Evolutionary conservation across 2,329 filamentous ascomycete genomes (phyloP).

Genomic region (Alternaria sp.): DNA sequence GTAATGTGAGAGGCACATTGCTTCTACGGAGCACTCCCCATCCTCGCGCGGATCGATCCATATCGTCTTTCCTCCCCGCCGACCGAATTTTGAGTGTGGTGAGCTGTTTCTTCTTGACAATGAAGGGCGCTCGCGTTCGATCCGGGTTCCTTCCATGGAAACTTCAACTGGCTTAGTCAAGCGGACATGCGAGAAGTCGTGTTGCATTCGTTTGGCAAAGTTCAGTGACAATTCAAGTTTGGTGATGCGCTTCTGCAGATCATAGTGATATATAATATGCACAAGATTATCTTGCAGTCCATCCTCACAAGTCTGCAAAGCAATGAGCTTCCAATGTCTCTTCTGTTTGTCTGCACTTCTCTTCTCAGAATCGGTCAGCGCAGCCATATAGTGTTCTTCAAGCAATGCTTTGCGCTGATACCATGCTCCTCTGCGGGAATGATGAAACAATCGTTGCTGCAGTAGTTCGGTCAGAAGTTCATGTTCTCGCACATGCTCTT

Average conservation of each 20-base stretch:
- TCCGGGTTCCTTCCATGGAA: slow-evolving; percentile 77
- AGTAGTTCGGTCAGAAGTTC: slow-evolving; percentile 78
- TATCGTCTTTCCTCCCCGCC: slow-evolving; percentile 74
- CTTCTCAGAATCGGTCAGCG: slow-evolving; percentile 30
- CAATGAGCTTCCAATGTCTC: slow-evolving; percentile 82
- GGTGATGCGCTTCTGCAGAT: slow-evolving; percentile 89
- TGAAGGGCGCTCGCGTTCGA: slow-evolving; percentile 67
- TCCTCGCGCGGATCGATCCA: slow-evolving; percentile 84
- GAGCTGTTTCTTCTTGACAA: slow-evolving; percentile 42
- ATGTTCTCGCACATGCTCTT: slow-evolving; percentile 81
- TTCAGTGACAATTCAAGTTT: slow-evolving; percentile 89
- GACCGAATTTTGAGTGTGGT: slow-evolving; percentile 45
- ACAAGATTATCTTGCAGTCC: slow-evolving; percentile 89
- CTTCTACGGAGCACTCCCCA: slow-evolving; percentile 86
- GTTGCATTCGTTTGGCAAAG: slow-evolving; percentile 84
- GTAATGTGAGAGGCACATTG: slow-evolving; percentile 92
- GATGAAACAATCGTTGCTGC: slow-evolving; percentile 82
- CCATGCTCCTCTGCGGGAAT: slow-evolving; percentile 86
- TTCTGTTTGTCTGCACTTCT: slow-evolving; percentile 69
- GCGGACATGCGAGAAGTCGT: slow-evolving; percentile 89
- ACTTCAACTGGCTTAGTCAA: slow-evolving; percentile 80
- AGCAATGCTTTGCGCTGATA: slow-evolving; percentile 94
- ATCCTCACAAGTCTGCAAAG: slow-evolving; percentile 81
- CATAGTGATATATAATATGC: slow-evolving; percentile 92
- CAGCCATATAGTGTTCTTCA: slow-evolving; percentile 93